Conservation (phyloP, 192 early-diverging fungal species). For the Physocladia obscura region DNA sequence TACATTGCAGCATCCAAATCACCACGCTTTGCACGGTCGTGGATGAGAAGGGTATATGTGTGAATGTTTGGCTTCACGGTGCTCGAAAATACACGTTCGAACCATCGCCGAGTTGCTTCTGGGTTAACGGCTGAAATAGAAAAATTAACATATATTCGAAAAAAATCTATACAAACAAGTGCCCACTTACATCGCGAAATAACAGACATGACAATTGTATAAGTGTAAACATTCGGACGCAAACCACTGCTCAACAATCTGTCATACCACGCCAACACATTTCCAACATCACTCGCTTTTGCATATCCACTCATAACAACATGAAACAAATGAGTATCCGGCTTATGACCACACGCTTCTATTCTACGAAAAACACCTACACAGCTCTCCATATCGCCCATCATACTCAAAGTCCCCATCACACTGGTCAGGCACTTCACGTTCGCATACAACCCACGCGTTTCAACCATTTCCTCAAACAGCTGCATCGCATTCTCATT, state of each 20-base stretch:
- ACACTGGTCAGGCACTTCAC: not conserved
- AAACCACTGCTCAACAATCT: conserved; percentile 21
- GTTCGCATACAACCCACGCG: conserved; percentile 22
- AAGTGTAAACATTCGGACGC: conserved; percentile 14
- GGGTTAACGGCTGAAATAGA: conserved; percentile 7
- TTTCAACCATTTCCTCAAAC: conserved; percentile 26
- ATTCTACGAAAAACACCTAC: conserved; percentile 15
- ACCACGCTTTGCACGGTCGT: conserved; percentile 22
- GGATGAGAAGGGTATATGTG: conserved; percentile 27
- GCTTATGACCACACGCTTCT: conserved; percentile 10
- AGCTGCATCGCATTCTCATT: conserved; percentile 9
- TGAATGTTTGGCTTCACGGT: conserved; percentile 27
- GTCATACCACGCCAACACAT: conserved; percentile 27
- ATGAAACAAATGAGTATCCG: conserved; percentile 27
- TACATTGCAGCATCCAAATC: conserved; percentile 19
- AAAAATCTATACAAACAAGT: not conserved
- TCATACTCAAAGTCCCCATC: conserved; percentile 9
- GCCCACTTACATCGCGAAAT: conserved; percentile 15
- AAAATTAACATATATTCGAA: not conserved
- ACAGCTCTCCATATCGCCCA: conserved; percentile 19
- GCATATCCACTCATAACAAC: conserved; percentile 32
- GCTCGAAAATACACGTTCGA: conserved; percentile 27
- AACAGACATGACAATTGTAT: conserved; percentile 32
- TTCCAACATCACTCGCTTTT: conserved; percentile 3
- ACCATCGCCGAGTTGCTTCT: conserved; percentile 31